Evolutionary conservation across 371 early-diverging fungal genomes (phyloP), one percentile per base, ranked within the genome.

Genomic region (Phascolomyces articulosus): DNA sequence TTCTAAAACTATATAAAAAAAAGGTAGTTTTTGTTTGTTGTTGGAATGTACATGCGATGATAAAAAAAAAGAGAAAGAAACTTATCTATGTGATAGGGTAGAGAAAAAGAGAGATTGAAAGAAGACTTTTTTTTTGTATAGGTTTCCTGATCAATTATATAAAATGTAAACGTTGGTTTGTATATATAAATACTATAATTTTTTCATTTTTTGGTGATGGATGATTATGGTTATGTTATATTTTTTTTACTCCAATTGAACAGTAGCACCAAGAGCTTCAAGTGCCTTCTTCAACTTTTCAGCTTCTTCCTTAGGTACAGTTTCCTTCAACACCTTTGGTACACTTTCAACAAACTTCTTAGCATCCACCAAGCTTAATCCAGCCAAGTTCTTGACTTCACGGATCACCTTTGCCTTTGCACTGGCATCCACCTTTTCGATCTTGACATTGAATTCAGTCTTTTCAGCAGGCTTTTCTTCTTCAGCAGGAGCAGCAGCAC

Each of bases 261-360:
- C 90, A 51, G 96, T 94, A 48, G 96, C 98, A 64, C 98, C 98
- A 64, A 95, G 74, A 23, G 93, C 95, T 74, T 98, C 97, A 63
- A 98, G 87, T 24, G 91, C 85, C 85, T 92, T 92, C 90, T 98
- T 96, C 70, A 97, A 84, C 87, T 97, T 97, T 72, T 97, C 98
- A 31, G 97, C 98, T 71, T 98, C 98, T 63, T 95, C 98, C 90
- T 98, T 98, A 73, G 89, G 84, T 23, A 90, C 90, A 64, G 82
- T 79, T 74, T 98, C 96, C 84, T 93, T 92, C 72, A 98, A 86
- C 60, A 95, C 91, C 86, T 98, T 97, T 72, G 98, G 98, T 61
- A 91, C 97, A 63, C 92, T 85, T 79, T 98, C 98, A 24, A 98
- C 98, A 80, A 98, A 98, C 88, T 97, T 98, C 90, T 98, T 98